A percentile compares a stretch with the other conserved stretches of the same genome.
phyloP scores from a whole-genome alignment of 1,284 basidiomycete species.

The Laetiporus sulphureus region DNA sequence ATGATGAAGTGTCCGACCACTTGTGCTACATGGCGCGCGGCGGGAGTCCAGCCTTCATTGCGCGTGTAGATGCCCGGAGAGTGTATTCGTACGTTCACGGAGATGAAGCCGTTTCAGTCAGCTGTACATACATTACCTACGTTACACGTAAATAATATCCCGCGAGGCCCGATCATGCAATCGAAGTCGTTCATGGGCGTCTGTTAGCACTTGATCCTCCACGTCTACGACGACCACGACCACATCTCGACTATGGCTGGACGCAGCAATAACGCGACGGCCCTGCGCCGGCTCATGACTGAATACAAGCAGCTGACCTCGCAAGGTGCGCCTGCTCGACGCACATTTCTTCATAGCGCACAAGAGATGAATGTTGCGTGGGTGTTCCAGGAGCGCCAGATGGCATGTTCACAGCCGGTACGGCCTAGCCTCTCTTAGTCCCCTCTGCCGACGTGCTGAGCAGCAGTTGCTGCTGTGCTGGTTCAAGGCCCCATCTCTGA shows the following conservation, averaged over 20 bases:
- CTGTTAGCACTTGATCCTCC: background rate
- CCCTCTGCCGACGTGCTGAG: constrained; percentile 10
- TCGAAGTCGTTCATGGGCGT: background rate
- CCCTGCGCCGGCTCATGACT: constrained; percentile 80
- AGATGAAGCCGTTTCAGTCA: too few species aligned
- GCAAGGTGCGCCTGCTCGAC: constrained; percentile 33
- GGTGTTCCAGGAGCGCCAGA: constrained; percentile 68
- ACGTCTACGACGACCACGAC: background rate
- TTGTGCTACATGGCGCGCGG: too few species aligned
- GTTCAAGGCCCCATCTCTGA: constrained; percentile 82
- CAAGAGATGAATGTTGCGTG: background rate
- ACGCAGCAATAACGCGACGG: constrained; percentile 48
- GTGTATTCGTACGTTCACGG: too few species aligned
- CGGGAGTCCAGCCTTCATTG: too few species aligned
- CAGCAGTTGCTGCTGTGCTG: constrained; percentile 5
- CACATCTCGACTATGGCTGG: constrained; percentile 26
- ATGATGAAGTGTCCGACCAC: too few species aligned
- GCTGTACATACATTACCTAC: too few species aligned
- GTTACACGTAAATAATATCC: too few species aligned
- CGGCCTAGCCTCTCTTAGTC: constrained; percentile 10
- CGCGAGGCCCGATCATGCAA: too few species aligned
- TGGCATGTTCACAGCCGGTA: constrained; percentile 91
- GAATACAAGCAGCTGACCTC: constrained; percentile 87
- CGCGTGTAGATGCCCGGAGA: too few species aligned
- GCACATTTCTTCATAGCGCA: constrained; percentile 1